These are phyloP conservation scores for Lablab purpureus DNA, from an alignment of 306 rosid species.

Conservation along the genomic window DNA sequence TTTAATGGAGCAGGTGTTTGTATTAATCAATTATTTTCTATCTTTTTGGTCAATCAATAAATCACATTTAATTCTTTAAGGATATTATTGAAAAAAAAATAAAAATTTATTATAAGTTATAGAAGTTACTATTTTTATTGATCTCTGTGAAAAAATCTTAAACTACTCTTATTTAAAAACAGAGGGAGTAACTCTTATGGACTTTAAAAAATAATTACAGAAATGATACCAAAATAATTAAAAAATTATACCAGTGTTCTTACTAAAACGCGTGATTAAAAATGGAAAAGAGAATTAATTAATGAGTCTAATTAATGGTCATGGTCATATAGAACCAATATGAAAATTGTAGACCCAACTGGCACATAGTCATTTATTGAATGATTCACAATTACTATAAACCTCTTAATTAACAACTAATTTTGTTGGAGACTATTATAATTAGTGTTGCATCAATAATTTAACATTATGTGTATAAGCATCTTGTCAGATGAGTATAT, in stretches of 20 bases:
- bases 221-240: neutral
- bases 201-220: neutral
- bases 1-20: too few species aligned
- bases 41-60: too few species aligned
- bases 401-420: neutral
- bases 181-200: too few species aligned
- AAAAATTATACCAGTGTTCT: too few species aligned
- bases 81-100: too few species aligned
- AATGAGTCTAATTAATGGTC: slow-evolving; percentile 32
- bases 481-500: slow-evolving; percentile 35
- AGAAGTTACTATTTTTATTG: too few species aligned
- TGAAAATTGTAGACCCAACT: slow-evolving; percentile 57
- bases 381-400: slow-evolving; percentile 35
- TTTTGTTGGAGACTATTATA: neutral
- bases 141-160: too few species aligned
- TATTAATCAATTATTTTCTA: too few species aligned
- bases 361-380: slow-evolving; percentile 43
- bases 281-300: neutral
- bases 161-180: too few species aligned
- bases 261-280: neutral
- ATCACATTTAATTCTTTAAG: too few species aligned
- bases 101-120: too few species aligned
- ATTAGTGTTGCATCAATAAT: neutral
- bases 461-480: slow-evolving; percentile 21
- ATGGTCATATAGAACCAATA: slow-evolving; percentile 41